A percentile compares a stretch with the other conserved stretches of the same genome.
phyloP scores from a whole-genome alignment of 208 protist species.

The Trypanosomatidae sp. region DNA sequence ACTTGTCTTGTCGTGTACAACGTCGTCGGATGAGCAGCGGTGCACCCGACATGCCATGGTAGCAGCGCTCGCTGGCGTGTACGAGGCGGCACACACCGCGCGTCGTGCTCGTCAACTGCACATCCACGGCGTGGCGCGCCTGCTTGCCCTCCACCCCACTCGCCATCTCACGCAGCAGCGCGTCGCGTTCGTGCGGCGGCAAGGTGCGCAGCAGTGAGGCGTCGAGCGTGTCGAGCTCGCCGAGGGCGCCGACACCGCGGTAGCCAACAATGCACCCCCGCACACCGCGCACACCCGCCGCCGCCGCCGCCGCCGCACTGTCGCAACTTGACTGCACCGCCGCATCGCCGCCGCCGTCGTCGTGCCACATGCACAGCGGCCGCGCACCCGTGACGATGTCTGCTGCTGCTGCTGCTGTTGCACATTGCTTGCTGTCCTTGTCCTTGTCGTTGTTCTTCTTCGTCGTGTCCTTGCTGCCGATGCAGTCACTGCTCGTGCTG shows the following conservation, averaged over 20 bases:
- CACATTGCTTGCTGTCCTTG: too few species aligned
- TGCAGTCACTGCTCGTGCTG: not conserved
- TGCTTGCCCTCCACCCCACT: conserved; percentile 50
- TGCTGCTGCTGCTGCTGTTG: too few species aligned
- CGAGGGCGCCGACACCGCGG: conserved; percentile 36
- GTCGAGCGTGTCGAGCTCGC: conserved; percentile 66
- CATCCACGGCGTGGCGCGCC: conserved; percentile 9
- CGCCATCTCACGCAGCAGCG: conserved; percentile 29
- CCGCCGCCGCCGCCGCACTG: too few species aligned
- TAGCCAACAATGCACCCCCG: conserved; percentile 35
- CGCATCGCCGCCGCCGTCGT: too few species aligned
- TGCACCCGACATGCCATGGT: conserved; percentile 71
- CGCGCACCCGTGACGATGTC: not conserved
- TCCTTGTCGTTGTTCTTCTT: too few species aligned
- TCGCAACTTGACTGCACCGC: too few species aligned
- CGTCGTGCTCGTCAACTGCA: conserved; percentile 27
- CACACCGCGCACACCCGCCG: too few species aligned
- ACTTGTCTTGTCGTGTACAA: too few species aligned
- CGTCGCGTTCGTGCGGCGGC: conserved; percentile 20
- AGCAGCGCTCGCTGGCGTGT: conserved; percentile 20
- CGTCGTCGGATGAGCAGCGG: conserved; percentile 21
- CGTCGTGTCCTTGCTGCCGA: too few species aligned
- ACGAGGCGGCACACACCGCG: conserved; percentile 36
- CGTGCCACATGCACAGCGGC: not conserved
- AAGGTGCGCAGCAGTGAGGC: conserved; percentile 40